Evolutionary conservation across 73 alveolate genomes (phyloP).

Genomic region (Paramecium primaurelia): DNA sequence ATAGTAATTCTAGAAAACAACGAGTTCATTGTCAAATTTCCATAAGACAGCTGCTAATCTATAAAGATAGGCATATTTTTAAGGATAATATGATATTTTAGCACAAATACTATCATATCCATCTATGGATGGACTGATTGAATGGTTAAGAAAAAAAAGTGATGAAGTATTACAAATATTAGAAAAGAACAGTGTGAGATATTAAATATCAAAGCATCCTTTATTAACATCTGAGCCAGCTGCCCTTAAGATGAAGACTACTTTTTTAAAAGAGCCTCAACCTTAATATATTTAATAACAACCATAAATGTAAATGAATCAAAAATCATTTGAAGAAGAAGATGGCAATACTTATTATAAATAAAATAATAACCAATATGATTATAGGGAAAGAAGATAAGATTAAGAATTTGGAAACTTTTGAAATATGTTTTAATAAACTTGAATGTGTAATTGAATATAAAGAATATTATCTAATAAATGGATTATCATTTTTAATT

Average conservation of each 20-base stretch:
- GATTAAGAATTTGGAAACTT: not conserved
- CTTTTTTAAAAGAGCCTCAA: constrained; percentile 55
- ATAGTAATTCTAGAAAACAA: not conserved
- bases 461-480: not conserved
- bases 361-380: not conserved
- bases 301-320: constrained; percentile 64
- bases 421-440: not conserved
- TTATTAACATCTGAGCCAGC: not conserved
- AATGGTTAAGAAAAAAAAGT: not conserved
- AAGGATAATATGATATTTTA: not conserved
- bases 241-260: not conserved
- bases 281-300: constrained; percentile 73
- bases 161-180: not conserved
- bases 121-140: not conserved
- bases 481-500: not conserved
- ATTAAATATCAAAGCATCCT: not conserved
- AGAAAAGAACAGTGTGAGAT: constrained; percentile 60
- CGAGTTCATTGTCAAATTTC: not conserved
- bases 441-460: not conserved
- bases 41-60: not conserved
- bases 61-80: not conserved
- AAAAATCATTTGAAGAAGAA: constrained; percentile 72
- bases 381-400: not conserved
- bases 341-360: constrained; percentile 52
- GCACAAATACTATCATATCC: not conserved